These are phyloP conservation scores for Gyromitra esculenta DNA, from an alignment of 2,329 filamentous ascomycete species.

Conservation along the genomic window DNA sequence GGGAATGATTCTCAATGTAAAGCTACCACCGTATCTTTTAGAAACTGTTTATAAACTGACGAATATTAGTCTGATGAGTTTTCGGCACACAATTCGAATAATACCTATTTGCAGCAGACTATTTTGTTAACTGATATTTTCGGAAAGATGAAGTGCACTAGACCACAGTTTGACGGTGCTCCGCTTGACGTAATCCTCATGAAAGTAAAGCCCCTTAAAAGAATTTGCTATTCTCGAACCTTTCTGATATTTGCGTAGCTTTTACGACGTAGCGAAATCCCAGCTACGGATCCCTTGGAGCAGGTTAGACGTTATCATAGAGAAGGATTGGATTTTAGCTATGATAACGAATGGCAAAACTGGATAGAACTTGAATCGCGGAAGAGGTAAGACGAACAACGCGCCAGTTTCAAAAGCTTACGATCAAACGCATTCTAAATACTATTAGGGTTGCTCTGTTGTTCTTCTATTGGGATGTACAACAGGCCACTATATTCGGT, in stretches of 20 bases:
- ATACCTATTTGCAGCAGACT: constrained; percentile 52
- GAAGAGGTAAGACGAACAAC: constrained; percentile 49
- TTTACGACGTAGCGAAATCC: constrained; percentile 52
- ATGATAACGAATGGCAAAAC: constrained; percentile 54
- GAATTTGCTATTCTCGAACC: constrained; percentile 9
- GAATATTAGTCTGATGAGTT: constrained; percentile 53
- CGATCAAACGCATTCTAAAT: constrained; percentile 15
- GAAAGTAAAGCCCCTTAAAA: constrained; percentile 47
- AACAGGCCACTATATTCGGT: constrained; percentile 54
- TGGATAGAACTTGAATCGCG: constrained; percentile 55
- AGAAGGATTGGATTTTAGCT: constrained; percentile 53
- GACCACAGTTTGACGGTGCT: constrained; percentile 51
- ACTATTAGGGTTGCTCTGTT: constrained; percentile 51
- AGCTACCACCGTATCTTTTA: constrained; percentile 17
- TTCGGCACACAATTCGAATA: constrained; percentile 50
- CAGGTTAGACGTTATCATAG: constrained; percentile 50
- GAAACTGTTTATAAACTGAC: constrained; percentile 20
- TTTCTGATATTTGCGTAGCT: constrained; percentile 44
- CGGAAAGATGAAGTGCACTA: constrained; percentile 54
- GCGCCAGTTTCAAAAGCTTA: not conserved
- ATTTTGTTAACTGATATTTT: constrained; percentile 55
- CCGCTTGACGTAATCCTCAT: constrained; percentile 54
- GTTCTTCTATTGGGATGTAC: constrained; percentile 56
- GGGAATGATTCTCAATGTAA: constrained; percentile 53
- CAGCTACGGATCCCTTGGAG: constrained; percentile 51